Evolutionary conservation across 805 yeast genomes (phyloP), one percentile per base, ranked within the genome.

Genomic region (Cyberlindnera xylosilytica): DNA sequence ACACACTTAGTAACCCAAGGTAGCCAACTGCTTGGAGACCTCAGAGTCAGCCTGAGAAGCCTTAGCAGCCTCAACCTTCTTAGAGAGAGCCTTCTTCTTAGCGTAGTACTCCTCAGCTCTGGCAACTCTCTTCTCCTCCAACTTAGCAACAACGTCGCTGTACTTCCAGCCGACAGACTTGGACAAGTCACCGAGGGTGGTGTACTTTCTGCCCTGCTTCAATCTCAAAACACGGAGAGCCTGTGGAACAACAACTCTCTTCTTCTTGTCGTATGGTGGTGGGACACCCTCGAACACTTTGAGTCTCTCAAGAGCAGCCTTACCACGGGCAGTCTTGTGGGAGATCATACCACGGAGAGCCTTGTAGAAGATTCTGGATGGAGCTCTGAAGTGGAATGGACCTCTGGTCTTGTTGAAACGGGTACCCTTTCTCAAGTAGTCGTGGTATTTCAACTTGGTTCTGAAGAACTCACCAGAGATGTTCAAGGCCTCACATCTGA

Each of bases 341-440:
- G 97, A 79, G 67, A 93, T 78, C 99, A 93, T 93, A 79, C 99
- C 99, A 73, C 96, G 87, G 72, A 93, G 76, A 68, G 99, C 97
- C 86, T 93, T 93, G 95, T 90, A 90, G 78, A 93, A 89, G 77
- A 93, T 91, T 79, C 98, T 89, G 56, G 98, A 90, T 74, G 99
- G 99, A 56, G 99, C 99, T 79, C 98, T 93, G 96, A 93, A 93
- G 75, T 93, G 99, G 97, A 91, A 93, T 69, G 98, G 98, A 80
- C 99, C 99, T 74, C 89, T 85, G 68, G 81, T 84, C 80, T 89
- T 89, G 96, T 93, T 93, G 90, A 74, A 93, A 79, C 96, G 86
- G 70, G 99, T 90, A 66, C 95, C 87, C 84, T 93, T 93, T 84
- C 99, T 90, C 76, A 93, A 85, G 89, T 90, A 93, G 73, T 95